Evolutionary conservation across 129 eudicot species (phyloP), one percentile per base, ranked within the genome.

Genomic region (Rutidosis leptorrhynchoides): DNA sequence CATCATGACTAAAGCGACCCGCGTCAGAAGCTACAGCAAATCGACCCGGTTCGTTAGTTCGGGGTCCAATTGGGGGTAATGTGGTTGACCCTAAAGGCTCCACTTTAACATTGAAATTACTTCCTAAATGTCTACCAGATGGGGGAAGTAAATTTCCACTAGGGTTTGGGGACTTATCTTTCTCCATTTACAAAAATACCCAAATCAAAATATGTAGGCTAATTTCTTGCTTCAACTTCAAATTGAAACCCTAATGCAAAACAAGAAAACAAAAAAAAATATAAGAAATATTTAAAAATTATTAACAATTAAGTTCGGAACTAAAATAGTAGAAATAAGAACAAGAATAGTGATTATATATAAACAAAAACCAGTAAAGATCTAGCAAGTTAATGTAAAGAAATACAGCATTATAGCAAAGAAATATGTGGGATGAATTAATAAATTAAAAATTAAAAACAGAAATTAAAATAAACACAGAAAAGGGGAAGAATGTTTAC

Each of bases 1-100:
- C 76, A 70, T 91, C 97, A 55, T 81, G 90, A 70, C 97, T 91
- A 51, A 83, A 90, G 19, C 64, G 86, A 56, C 74, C 77, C 28
- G 81, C 63, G 68, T 89, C 89, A n/a, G 85, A 43, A 4, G 64
- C 46, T 74, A 78, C 23, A 78, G 76, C 81, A 58, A 83, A 83
- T 61, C 81, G 78, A 65, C 71, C 68, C 12, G 81, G 78, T 15
- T 80, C 74, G 11, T 19, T 67, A 60, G 65, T 53, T 0, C 77
- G 87, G 10, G 78, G 77, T 33, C 73, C 89, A 60, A 83, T 63
- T 4, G 85, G 93, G 40, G 87, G 96, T 59, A 85, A 74, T 69
- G 79, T 61, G 21, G 83, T 45, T 56, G 83, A 63, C 48, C 82
- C 95, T 23, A 58, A 64, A 19, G 84, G 77, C 79, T 88, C 96